Percentiles rank a stretch among this genome's conserved stretches.
These are phyloP conservation scores for Spergularia azorica DNA, from an alignment of 179 eudicot genomes.

Conservation along the genomic window DNA sequence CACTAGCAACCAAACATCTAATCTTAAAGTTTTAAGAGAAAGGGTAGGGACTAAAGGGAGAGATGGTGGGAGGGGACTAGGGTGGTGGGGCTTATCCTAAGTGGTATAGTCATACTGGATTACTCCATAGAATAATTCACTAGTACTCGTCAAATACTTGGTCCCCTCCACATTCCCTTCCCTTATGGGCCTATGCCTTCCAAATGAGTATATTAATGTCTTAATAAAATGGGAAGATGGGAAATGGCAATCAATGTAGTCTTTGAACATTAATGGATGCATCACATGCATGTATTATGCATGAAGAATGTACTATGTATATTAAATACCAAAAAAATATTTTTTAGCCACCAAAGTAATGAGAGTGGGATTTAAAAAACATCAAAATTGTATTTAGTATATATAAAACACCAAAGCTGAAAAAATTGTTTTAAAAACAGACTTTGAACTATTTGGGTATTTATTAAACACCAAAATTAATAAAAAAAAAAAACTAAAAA, in stretches of 20 bases:
- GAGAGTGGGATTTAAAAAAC: no score
- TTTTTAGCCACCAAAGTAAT: no score
- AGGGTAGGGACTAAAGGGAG: no score
- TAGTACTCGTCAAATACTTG: constrained; percentile 15
- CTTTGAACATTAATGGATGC: constrained; percentile 30
- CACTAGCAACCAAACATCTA: constrained; percentile 25
- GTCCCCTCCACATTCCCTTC: constrained; percentile 25
- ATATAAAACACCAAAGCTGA: no score
- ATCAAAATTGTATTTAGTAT: no score
- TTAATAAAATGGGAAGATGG: background rate
- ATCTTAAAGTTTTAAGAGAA: background rate
- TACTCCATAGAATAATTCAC: constrained; percentile 19
- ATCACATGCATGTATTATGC: background rate
- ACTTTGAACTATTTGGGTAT: no score
- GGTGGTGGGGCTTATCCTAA: background rate
- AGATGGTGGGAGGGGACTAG: background rate
- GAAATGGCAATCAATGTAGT: constrained; percentile 27
- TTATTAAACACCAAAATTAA: no score
- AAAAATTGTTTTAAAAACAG: no score
- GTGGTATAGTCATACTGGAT: constrained; percentile 31
- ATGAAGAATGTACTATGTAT: background rate
- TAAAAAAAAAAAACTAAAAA: no score
- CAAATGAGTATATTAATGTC: no score
- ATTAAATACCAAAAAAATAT: background rate
- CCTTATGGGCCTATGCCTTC: no score